Conservation (phyloP, 495 filamentous ascomycete species). For the Xylaria telfairii region DNA sequence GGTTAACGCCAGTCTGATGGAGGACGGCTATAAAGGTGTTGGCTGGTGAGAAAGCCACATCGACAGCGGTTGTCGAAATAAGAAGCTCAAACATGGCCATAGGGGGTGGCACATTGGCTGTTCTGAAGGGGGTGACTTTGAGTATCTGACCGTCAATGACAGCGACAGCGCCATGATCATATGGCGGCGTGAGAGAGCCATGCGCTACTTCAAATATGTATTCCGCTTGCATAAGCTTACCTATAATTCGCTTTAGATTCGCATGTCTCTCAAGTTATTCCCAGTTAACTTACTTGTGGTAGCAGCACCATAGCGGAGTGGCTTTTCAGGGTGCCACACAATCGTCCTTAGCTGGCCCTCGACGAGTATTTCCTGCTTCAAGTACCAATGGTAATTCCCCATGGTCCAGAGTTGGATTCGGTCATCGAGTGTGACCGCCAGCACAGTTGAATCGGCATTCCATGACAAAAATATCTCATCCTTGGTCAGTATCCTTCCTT, state of each 20-base stretch:
- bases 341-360: conserved; percentile 46
- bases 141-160: conserved; percentile 86
- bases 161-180: conserved; percentile 81
- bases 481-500: conserved; percentile 59
- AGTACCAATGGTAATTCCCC: conserved; percentile 96
- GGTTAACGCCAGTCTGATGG: conserved; percentile 64
- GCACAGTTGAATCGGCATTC: conserved; percentile 90
- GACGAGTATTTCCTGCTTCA: conserved; percentile 83
- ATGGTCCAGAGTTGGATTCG: conserved; percentile 93
- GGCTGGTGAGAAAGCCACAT: conserved; percentile 74
- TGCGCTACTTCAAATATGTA: conserved; percentile 71
- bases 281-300: conserved; percentile 43
- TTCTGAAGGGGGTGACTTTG: conserved; percentile 83
- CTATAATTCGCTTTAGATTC: conserved; percentile 11
- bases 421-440: conserved; percentile 79
- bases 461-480: conserved; percentile 72
- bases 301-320: conserved; percentile 67
- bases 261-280: neutral
- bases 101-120: conserved; percentile 87
- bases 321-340: conserved; percentile 85
- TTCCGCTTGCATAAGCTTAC: conserved; percentile 64
- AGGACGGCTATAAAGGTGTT: conserved; percentile 75
- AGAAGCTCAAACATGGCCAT: conserved; percentile 83
- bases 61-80: conserved; percentile 66
- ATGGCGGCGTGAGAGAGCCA: conserved; percentile 70